Conservation (phyloP, 2,329 filamentous ascomycete genomes). For the Ceratocystis variospora region DNA sequence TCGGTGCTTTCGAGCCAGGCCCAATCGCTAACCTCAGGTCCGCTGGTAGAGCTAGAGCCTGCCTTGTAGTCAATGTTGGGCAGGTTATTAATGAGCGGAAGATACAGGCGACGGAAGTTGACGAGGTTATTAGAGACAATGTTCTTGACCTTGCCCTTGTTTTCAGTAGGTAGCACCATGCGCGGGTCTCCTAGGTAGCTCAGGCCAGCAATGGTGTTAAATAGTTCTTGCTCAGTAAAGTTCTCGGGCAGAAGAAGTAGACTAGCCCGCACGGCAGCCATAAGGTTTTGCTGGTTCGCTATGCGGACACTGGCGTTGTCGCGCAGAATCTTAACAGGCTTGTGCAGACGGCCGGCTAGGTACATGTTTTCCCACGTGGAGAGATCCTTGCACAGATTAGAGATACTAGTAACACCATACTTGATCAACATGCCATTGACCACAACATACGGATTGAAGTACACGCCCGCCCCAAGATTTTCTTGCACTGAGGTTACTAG, state of each 20-base stretch:
- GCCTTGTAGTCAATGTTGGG: constrained; percentile 76
- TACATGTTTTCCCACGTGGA: constrained; percentile 90
- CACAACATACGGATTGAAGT: constrained; percentile 92
- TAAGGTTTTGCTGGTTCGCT: constrained; percentile 88
- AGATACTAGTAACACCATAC: constrained; percentile 90
- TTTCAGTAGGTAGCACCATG: constrained; percentile 81
- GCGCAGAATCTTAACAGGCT: constrained; percentile 92
- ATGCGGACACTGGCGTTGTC: constrained; percentile 86
- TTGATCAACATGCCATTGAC: constrained; percentile 95
- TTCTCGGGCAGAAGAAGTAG: constrained; percentile 68
- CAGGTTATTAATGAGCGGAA: constrained; percentile 74
- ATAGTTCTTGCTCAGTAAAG: constrained; percentile 80
- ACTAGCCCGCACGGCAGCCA: constrained; percentile 81
- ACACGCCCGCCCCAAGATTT: constrained; percentile 78
- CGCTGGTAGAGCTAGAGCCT: constrained; percentile 38
- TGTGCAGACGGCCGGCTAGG: constrained; percentile 88
- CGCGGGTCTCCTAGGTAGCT: constrained; percentile 94
- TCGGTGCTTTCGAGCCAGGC: constrained; percentile 34
- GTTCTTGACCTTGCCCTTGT: constrained; percentile 82
- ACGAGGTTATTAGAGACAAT: constrained; percentile 85
- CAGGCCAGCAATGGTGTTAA: constrained; percentile 79
- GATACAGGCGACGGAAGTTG: constrained; percentile 84
- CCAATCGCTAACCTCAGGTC: constrained; percentile 39
- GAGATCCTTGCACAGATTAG: constrained; percentile 76
- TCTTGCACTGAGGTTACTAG: constrained; percentile 78